Percentiles rank a stretch among this genome's conserved stretches.
Conservation (phyloP, 352 stramenopile genomes). For the Globisporangium barbulae region DNA sequence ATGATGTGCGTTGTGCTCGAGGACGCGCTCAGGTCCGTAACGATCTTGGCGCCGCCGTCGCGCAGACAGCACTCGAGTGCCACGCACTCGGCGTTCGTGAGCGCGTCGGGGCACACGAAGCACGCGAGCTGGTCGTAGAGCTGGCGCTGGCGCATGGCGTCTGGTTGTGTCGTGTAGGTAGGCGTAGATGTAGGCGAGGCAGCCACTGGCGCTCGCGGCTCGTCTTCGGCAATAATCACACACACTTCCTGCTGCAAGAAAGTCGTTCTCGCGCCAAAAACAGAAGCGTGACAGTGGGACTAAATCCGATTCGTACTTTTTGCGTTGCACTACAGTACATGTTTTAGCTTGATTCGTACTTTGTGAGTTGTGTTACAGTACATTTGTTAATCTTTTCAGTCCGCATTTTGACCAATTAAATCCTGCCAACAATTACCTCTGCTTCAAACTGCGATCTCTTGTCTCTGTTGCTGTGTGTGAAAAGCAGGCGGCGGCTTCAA, state of each 20-base stretch:
- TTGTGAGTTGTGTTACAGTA: neutral
- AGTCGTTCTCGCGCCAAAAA: slow-evolving; percentile 1
- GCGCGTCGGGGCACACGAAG: slow-evolving; percentile 48
- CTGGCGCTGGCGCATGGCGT: slow-evolving; percentile 35
- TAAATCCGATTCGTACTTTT: neutral
- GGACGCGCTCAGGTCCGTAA: slow-evolving; percentile 23
- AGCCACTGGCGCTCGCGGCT: neutral
- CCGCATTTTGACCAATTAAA: neutral
- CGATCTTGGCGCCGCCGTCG: slow-evolving; percentile 53
- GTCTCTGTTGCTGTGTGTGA: neutral
- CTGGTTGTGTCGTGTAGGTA: neutral
- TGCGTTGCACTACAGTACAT: neutral
- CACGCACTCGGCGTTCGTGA: slow-evolving; percentile 33
- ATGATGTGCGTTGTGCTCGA: slow-evolving; percentile 67
- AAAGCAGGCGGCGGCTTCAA: slow-evolving; percentile 6
- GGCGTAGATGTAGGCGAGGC: neutral
- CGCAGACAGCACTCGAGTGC: slow-evolving; percentile 59
- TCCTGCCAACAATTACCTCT: too few relatives aligned
- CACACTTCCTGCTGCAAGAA: neutral
- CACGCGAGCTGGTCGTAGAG: slow-evolving; percentile 49
- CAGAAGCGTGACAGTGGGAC: neutral
- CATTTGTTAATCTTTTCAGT: neutral
- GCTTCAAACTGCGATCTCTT: slow-evolving; percentile 11
- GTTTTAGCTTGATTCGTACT: neutral
- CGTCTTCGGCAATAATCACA: neutral